Base-by-base conservation (phyloP, 2,329 filamentous ascomycete genomes). In the Fusarium sp. region DNA sequence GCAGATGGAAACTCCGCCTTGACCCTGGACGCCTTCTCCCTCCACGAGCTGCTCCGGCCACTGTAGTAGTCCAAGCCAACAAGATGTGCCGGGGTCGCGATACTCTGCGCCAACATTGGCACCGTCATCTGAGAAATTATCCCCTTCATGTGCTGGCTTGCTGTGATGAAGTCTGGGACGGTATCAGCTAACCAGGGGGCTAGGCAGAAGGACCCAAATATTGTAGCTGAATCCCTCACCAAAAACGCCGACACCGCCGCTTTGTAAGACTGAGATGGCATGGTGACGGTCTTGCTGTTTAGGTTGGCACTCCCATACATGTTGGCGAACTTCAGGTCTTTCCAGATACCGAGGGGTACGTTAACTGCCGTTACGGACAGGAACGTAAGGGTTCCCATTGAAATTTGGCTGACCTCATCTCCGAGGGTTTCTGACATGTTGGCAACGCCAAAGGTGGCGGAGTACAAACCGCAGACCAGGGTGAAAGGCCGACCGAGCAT, bases 381-480 rank as follows among this genome's bases (percentile, higher is more conserved):
- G 22, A 50, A 50, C 2, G 45, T 50, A 27, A 50, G 20, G 13
- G 45, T 50, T 14, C 22, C 22, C 7, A 25, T 14, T 11, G 45
- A 22, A 4, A 25, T 25, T 22, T 63, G 61, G 25, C 72, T 65
- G 36, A 71, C 77, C 13, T 70, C 68, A 20, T 70, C 52, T 29
- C 70, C 63, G 7, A 78, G 35, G 2, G 76, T 78, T 7, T 78
- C 75, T 2, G 76, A 67, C 10, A 60, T 50, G 50, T 79, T 79
- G 22, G 77, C 73, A 14, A 76, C 74, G 13, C 68, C 65, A 68
- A 78, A 79, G 0, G 78, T 79, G 16, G 66, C 70, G 6, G 74
- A 74, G 38, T 79, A 79, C 9, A 79, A 33, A n/a, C 69, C 71
- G 71, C 76, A 79, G 31, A 77, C 69, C 13, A 79, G 70, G 18